Percentiles rank a stretch among this genome's conserved stretches.
phyloP scores from a whole-genome alignment of 768 basidiomycete species.

The Bullera alba region DNA sequence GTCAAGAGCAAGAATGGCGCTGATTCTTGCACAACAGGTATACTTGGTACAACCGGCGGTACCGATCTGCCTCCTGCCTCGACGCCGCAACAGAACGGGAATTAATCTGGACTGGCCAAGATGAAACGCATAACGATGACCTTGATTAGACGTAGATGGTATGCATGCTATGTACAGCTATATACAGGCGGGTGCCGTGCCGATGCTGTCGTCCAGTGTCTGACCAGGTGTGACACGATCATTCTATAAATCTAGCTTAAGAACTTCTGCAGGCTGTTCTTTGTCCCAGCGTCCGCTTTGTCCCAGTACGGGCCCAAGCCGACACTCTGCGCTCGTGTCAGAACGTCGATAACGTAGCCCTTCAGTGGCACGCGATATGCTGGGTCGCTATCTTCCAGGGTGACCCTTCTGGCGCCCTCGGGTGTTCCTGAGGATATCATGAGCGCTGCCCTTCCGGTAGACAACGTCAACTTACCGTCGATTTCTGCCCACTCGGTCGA shows the following conservation, averaged over 20 bases:
- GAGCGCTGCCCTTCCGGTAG: no score
- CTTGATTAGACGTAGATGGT: no score
- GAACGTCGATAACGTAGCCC: constrained; percentile 24
- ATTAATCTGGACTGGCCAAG: neutral
- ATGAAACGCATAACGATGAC: no score
- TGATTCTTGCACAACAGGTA: neutral
- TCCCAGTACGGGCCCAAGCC: constrained; percentile 42
- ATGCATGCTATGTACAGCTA: neutral
- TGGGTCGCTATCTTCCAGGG: constrained; percentile 30
- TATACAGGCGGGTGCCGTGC: no score
- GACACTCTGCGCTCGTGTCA: constrained; percentile 25
- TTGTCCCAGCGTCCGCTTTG: constrained; percentile 35
- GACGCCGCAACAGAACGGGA: neutral
- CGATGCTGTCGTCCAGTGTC: no score
- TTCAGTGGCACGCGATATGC: constrained; percentile 27
- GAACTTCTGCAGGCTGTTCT: constrained; percentile 29
- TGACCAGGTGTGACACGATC: no score
- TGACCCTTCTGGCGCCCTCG: constrained; percentile 22
- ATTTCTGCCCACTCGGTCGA: constrained; percentile 20
- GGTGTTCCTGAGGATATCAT: constrained; percentile 23
- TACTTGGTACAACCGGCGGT: neutral
- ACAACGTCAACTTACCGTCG: constrained; percentile 17
- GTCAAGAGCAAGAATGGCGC: no score
- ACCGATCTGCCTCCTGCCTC: neutral
- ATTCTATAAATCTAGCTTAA: neutral